Evolutionary conservation across 2,329 filamentous ascomycete genomes (phyloP).

Genomic region (Xylariaceae sp.): DNA sequence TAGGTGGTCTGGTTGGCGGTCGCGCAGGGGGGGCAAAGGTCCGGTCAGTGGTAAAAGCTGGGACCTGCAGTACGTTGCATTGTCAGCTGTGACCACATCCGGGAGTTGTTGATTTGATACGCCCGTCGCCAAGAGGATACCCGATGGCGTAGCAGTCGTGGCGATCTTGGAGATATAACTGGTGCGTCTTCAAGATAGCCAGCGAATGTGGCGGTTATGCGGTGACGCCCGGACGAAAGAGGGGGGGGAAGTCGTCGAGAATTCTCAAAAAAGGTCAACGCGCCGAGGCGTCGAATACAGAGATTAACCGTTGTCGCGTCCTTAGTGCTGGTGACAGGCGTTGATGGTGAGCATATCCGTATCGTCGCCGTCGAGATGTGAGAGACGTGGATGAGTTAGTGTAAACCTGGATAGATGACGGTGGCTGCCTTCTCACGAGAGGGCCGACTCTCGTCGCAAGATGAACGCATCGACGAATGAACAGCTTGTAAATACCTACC

Average conservation of each 20-base stretch:
- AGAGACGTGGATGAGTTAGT: not conserved
- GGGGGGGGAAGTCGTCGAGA: not conserved
- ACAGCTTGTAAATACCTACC: no score
- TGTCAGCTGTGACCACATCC: conserved; percentile 19
- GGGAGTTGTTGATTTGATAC: conserved; percentile 2
- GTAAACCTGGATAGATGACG: not conserved
- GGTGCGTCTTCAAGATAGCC: not conserved
- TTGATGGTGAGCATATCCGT: conserved; percentile 1
- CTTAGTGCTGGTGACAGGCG: conserved; percentile 1
- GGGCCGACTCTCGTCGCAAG: not conserved
- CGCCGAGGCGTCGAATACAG: not conserved
- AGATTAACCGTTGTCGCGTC: not conserved
- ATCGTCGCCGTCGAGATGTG: not conserved
- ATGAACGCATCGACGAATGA: not conserved
- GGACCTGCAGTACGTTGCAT: conserved; percentile 20
- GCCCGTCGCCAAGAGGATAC: not conserved
- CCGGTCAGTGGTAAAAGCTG: conserved; percentile 7
- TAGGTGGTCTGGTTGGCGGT: conserved; percentile 5
- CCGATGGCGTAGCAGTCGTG: conserved; percentile 9
- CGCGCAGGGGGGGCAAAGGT: conserved; percentile 3
- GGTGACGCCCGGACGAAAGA: not conserved
- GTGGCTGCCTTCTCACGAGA: not conserved
- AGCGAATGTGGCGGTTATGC: conserved; percentile 1
- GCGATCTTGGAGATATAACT: conserved; percentile 7
- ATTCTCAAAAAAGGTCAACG: not conserved